Base-by-base conservation (phyloP, 805 yeast genomes). In the Ogataea wickerhamii region DNA sequence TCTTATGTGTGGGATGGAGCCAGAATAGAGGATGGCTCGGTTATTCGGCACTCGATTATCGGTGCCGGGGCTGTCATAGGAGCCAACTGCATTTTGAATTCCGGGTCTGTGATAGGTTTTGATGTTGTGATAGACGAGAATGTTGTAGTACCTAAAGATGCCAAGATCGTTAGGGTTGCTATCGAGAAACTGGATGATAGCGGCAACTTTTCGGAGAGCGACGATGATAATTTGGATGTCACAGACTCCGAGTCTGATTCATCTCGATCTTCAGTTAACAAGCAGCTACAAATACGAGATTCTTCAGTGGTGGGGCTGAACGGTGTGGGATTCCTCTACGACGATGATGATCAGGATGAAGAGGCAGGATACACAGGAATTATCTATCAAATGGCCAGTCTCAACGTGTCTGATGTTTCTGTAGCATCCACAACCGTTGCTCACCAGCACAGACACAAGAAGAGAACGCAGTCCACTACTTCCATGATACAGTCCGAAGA, bases 1-100 rank as follows among this genome's bases (percentile, higher is more conserved):
- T 80, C 95, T 14, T 89, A 85, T 56, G 74, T 93, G 32, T 91
- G 96, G 95, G 94, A 87, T 51, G 76, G 85, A 46, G 81, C 86
- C 0, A 63, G 66, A 2, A 78, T 93, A 45, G 86, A 74, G 37
- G 91, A 87, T 56, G 71, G 78, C 34, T 69, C 76, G 18, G 61
- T 56, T 1, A 61, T 91, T 11, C 68, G 68, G 33, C 76, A 78
- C 49, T 70, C 93, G 1, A 79, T 91, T 22, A 70, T 93, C 26
- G 96, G 95, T 4, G 69, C 76, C 18, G 61, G 71, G 47, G 82
- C 83, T 1, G 58, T 60, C 2, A 64, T 93, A 38, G 79, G 79
- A 12, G 43, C 64, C 3, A 68, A 70, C 43, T 78, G 77, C 11
- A 56, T 50, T 1, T 50, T 91, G 29, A 70, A 68, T 33, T 74